Evolutionary conservation across 805 yeast species (phyloP).

Genomic region (Metschnikowia hibisci): DNA sequence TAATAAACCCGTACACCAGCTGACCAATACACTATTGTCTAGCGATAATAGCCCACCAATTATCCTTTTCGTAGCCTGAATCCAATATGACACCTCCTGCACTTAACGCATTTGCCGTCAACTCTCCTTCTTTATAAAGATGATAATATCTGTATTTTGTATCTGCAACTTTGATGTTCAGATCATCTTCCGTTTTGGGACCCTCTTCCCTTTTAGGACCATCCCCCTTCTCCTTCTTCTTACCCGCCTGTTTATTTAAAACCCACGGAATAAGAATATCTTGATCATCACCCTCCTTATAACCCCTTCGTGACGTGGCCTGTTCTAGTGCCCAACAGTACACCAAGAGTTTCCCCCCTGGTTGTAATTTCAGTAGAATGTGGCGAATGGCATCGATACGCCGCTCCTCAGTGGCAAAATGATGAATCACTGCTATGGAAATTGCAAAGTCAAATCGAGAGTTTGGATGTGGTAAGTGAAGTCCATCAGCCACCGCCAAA

Average conservation of each 20-base stretch:
- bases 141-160: conserved; percentile 87
- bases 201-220: conserved; percentile 7
- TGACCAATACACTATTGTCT: not conserved
- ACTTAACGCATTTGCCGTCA: conserved; percentile 58
- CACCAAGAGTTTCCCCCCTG: conserved; percentile 67
- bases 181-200: conserved; percentile 10
- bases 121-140: conserved; percentile 78
- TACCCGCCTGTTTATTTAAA: conserved; percentile 46
- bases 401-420: conserved; percentile 81
- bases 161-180: conserved; percentile 25
- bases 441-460: conserved; percentile 75
- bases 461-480: conserved; percentile 43
- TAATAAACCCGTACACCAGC: too few species aligned
- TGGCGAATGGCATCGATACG: conserved; percentile 71
- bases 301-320: conserved; percentile 81
- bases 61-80: conserved; percentile 87
- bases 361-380: conserved; percentile 54
- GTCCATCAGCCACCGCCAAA: conserved; percentile 77
- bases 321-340: conserved; percentile 98
- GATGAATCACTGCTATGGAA: conserved; percentile 93
- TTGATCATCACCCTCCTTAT: conserved; percentile 85
- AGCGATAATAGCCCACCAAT: conserved; percentile 69
- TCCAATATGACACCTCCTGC: conserved; percentile 72
- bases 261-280: conserved; percentile 98
- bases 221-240: conserved; percentile 20